These are phyloP conservation scores for Colletotrichum orchidophilum DNA, from an alignment of 2,329 filamentous ascomycete genomes.

Conservation along the genomic window DNA sequence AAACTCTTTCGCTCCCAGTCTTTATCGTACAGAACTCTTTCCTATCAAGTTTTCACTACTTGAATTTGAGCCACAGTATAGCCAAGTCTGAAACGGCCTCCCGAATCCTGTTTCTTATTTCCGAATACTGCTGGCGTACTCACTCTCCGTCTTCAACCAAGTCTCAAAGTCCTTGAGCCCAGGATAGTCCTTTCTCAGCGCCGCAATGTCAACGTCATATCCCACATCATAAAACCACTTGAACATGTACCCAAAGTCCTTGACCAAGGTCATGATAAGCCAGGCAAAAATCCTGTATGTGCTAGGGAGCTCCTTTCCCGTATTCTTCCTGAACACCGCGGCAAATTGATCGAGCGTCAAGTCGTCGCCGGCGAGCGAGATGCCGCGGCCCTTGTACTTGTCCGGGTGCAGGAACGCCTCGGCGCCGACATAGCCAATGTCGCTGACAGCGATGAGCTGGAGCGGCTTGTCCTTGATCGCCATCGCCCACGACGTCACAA, in stretches of 20 bases:
- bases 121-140: conserved; percentile 51
- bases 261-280: conserved; percentile 40
- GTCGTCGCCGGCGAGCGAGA: conserved; percentile 54
- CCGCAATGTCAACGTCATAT: conserved; percentile 45
- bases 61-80: too few species aligned
- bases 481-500: conserved; percentile 44
- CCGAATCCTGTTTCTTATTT: too few species aligned
- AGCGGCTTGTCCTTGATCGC: conserved; percentile 43
- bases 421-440: conserved; percentile 52
- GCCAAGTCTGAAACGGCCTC: background rate
- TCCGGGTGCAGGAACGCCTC: conserved; percentile 45
- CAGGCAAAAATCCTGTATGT: conserved; percentile 42
- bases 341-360: conserved; percentile 44
- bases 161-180: conserved; percentile 40
- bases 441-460: conserved; percentile 46
- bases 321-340: conserved; percentile 43
- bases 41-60: background rate
- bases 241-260: conserved; percentile 49
- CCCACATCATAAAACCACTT: conserved; percentile 48
- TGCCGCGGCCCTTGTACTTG: conserved; percentile 41
- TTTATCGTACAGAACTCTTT: too few species aligned
- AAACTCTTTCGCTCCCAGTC: too few species aligned
- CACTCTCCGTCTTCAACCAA: conserved; percentile 66
- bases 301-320: conserved; percentile 41
- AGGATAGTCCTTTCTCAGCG: conserved; percentile 40